Conservation (phyloP, 176 grass and related monocot species). For the Sorghum bicolor region Sorghum_bicolor_NCBIv3 NC_012876.2:57600501-57601000, state of each 20-base stretch:
- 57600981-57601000: slow-evolving; percentile 74
- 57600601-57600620: slow-evolving; percentile 57
- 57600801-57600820: slow-evolving; percentile 68
- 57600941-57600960: slow-evolving; percentile 60
- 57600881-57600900: slow-evolving; percentile 69
- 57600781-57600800: slow-evolving; percentile 45
- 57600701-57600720: neutral
- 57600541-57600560: slow-evolving; percentile 85
- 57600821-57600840: slow-evolving; percentile 41
- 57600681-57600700: slow-evolving; percentile 56
- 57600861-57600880: slow-evolving; percentile 50
- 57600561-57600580: slow-evolving; percentile 70
- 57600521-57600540: slow-evolving; percentile 73
- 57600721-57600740: too few species aligned
- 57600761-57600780: slow-evolving; percentile 74
- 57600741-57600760: neutral
- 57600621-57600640: slow-evolving; percentile 63
- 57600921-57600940: slow-evolving; percentile 37
- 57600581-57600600: slow-evolving; percentile 40
- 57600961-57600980: slow-evolving; percentile 7
- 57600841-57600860: slow-evolving; percentile 64
- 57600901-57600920: slow-evolving; percentile 47
- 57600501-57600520: slow-evolving; percentile 86
- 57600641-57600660: slow-evolving; percentile 62
- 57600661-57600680: slow-evolving; percentile 78